Evolutionary conservation across 331 rosid genomes (phyloP), one percentile per base, ranked within the genome.

Genomic region (Acacia concinna): DNA sequence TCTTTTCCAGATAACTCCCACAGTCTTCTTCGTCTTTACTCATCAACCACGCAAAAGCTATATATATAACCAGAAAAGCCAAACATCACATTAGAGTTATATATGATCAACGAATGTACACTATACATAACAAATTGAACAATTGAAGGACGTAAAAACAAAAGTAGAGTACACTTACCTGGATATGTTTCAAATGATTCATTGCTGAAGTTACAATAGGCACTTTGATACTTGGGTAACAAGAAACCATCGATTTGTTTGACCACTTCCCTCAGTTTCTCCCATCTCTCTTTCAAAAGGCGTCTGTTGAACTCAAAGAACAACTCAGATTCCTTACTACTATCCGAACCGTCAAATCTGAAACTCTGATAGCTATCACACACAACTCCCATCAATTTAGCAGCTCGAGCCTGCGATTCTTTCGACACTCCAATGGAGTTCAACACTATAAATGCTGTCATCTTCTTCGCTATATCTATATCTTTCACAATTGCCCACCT

Each of bases 401-500:
- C 84, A 35, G 77, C 97, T 84, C 98, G 86, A 30, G 54, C 41
- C 74, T 92, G 98, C 4, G 98, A 91, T 74, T 92, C 98, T 70
- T 85, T 92, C 7, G 98, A 86, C 44, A 92, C 97, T 0, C 98
- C 98, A 59, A 92, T 84, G 28, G 97, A 85, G 78, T 80, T 88
- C 74, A 89, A 62, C 59, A 84, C 89, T 13, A 91, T 71, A 63
- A 81, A 94, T 28, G 31, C 51, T 0, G 89, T 75, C 97, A 94
- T 92, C 87, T 84, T 92, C 46, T 47, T 83, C 0, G 97, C 98
- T 34, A 91, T 75, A 63, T 86, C 93, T 64, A 77, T 81, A 81
- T 88, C 98, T 81, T 90, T 94, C 37, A 92, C 94, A 18, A 94
- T 54, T 0, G 97, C 97, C 97, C 98, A 92, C 21, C 97, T 92